Conservation (phyloP, 257 asterid species). For the Jasminum sambac region DNA sequence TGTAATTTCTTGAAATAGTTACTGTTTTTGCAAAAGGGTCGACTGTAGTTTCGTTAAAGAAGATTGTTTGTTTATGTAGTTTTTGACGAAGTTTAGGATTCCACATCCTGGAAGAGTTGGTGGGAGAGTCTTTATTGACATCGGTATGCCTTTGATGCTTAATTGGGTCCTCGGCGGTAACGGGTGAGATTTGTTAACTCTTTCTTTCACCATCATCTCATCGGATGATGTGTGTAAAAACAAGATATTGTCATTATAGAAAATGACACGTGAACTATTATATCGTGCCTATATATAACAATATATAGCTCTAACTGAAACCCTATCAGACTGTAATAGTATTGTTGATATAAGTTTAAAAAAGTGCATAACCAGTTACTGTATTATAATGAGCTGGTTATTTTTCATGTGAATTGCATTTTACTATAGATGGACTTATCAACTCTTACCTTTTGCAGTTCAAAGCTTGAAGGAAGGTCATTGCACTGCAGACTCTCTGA, state of each 20-base stretch:
- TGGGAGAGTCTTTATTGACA: slow-evolving; percentile 73
- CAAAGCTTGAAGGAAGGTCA: slow-evolving; percentile 87
- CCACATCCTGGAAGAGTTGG: slow-evolving; percentile 99
- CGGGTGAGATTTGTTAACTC: slow-evolving; percentile 50
- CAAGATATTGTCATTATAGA: too few relatives aligned
- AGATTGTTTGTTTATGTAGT: slow-evolving; percentile 45
- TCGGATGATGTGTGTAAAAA: background rate
- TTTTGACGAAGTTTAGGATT: slow-evolving; percentile 71
- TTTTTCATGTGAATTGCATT: background rate
- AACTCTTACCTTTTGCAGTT: background rate
- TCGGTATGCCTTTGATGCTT: slow-evolving; percentile 93
- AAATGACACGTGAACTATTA: too few relatives aligned
- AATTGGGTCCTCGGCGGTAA: slow-evolving; percentile 99
- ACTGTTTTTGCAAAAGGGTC: background rate
- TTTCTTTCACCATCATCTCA: background rate
- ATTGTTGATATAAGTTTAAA: too few relatives aligned
- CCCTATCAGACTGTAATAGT: too few relatives aligned
- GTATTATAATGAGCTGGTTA: too few relatives aligned
- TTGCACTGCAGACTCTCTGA: slow-evolving; percentile 84
- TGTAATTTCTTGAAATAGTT: background rate
- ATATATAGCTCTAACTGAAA: too few relatives aligned
- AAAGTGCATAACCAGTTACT: too few relatives aligned
- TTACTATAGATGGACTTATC: background rate
- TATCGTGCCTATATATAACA: too few relatives aligned
- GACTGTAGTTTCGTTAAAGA: slow-evolving; percentile 2